Base-by-base conservation (phyloP, 1,139 yeast species). In the Taphrina flavorubra region DNA sequence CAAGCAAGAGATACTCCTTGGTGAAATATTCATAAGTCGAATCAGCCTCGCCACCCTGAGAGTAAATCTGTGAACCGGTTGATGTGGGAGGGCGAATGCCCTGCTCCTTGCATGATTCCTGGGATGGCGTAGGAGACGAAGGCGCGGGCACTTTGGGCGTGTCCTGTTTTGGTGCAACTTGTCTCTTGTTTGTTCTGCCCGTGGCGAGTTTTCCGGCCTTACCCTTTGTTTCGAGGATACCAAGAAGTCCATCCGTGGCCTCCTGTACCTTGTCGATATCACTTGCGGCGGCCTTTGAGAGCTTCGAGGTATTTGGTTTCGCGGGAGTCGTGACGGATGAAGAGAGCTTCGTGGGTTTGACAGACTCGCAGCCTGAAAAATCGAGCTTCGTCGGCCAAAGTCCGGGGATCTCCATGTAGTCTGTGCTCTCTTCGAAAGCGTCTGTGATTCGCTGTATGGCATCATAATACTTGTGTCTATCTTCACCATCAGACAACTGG, bases 21-120 rank as follows among this genome's bases (percentile, higher is more conserved):
- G 92, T 81, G 68, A 92, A 81, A 77, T 91, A 92, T 78, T 92
- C 97, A 75, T 92, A 92, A 77, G 92, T 92, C 0, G 97, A 90
- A 77, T 92, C 98, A 63, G 97, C 97, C 74, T 97, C 79, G 0
- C 88, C 87, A 1, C 90, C 91, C 72, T 72, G 86, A 78, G 72
- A 65, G 62, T 42, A 62, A 36, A 18, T 46, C 56, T 61, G 69
- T 25, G 34, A 18, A 34, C 18, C 44, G 6, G 36, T n/a, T 8
- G 20, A 14, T 20, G 59, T 20, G 18, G 40, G 40, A 25, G 51
- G 20, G n/a, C 60, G 63, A 16, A 51, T 62, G 36, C 47, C 60
- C 55, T 44, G 59, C 57, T 46, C 31, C 25, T 60, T 42, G 36
- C 55, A 60, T 2, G 31, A 25, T 25, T 25, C 31, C 31, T 25